phyloP scores from a whole-genome alignment of 148 eudicot species.

The Linanthus parryae region DNA sequence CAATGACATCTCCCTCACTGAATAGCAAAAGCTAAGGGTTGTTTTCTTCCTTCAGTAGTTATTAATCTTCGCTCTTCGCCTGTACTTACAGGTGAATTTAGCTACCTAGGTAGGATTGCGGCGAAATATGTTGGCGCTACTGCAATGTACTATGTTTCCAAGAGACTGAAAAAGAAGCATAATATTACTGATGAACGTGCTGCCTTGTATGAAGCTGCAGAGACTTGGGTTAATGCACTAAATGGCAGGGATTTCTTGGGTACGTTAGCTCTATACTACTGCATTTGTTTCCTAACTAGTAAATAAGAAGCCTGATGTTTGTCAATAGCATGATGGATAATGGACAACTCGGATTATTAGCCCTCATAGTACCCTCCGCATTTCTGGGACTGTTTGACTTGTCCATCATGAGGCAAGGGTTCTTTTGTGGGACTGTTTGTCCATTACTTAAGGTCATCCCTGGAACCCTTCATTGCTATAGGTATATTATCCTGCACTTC shows the following conservation, averaged over 20 bases:
- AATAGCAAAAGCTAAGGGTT: too few species aligned
- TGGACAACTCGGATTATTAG: not conserved
- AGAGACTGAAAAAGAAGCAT: slow-evolving; percentile 67
- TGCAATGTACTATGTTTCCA: slow-evolving; percentile 73
- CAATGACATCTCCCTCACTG: too few species aligned
- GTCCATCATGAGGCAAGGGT: not conserved
- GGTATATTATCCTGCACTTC: not conserved
- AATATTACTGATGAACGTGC: slow-evolving; percentile 68
- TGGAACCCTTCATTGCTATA: not conserved
- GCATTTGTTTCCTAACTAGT: not conserved
- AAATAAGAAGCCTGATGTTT: not conserved
- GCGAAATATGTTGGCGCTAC: slow-evolving; percentile 73
- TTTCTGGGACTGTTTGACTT: not conserved
- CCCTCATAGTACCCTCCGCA: not conserved
- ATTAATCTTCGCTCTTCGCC: not conserved
- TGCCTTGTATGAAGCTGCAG: slow-evolving; percentile 67
- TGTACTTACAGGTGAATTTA: slow-evolving; percentile 49
- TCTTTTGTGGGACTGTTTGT: not conserved
- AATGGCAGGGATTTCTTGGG: slow-evolving; percentile 62
- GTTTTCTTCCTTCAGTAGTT: too few species aligned
- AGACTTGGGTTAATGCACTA: slow-evolving; percentile 74
- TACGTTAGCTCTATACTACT: slow-evolving; percentile 28
- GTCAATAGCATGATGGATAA: not conserved
- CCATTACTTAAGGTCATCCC: not conserved
- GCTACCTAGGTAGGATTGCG: slow-evolving; percentile 47